phyloP scores from a whole-genome alignment of 805 yeast genomes.

The Saccharomycopsis synnaedendra region DNA sequence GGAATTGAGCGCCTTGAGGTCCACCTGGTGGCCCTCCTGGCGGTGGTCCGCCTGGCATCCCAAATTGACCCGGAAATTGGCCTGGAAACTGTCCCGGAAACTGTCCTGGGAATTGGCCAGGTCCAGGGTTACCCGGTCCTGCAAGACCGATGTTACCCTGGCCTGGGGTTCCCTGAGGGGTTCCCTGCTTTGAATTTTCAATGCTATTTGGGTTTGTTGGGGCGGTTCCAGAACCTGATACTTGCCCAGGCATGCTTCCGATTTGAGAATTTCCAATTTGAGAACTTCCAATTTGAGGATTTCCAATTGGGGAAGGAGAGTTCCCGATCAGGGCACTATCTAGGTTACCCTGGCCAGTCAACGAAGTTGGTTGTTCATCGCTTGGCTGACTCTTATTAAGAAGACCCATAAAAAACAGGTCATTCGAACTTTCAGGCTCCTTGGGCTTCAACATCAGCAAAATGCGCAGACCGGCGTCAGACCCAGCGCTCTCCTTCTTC shows the following conservation, averaged over 20 bases:
- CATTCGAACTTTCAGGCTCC: constrained; percentile 17
- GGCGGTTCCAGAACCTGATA: too few relatives aligned
- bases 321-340: neutral
- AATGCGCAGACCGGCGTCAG: constrained; percentile 11
- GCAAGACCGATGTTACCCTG: too few relatives aligned
- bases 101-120: constrained; percentile 8
- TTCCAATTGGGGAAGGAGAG: too few relatives aligned
- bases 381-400: constrained; percentile 18
- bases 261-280: too few relatives aligned
- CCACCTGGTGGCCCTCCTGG: constrained; percentile 3
- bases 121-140: neutral
- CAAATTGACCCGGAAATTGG: constrained; percentile 16
- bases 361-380: neutral
- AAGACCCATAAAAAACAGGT: constrained; percentile 36
- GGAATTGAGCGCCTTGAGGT: constrained; percentile 7
- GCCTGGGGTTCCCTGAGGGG: too few relatives aligned
- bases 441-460: constrained; percentile 10
- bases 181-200: too few relatives aligned
- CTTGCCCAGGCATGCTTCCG: too few relatives aligned
- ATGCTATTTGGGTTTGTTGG: too few relatives aligned
- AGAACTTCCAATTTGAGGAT: too few relatives aligned
- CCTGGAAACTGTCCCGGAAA: constrained; percentile 17
- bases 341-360: neutral
- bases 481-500: neutral
- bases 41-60: neutral